A percentile compares a stretch with the other conserved stretches of the same genome.
Evolutionary conservation across 805 yeast genomes (phyloP).

Genomic region (Wickerhamia fluorescens): DNA sequence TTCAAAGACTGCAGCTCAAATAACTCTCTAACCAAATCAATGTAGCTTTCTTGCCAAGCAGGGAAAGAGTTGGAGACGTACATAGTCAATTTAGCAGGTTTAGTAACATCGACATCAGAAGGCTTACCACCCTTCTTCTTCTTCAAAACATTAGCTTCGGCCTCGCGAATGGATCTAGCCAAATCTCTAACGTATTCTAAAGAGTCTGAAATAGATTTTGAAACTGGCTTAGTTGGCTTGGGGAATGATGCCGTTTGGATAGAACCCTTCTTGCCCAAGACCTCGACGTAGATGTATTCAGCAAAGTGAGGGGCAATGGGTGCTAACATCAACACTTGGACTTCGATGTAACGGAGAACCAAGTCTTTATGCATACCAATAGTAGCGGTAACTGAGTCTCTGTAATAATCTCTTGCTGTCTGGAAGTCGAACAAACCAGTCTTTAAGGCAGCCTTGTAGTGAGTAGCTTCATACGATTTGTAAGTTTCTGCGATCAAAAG

Average conservation of each 20-base stretch:
- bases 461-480: constrained; percentile 62
- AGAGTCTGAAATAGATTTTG: constrained; percentile 55
- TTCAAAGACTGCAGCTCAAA: constrained; percentile 58
- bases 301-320: constrained; percentile 97
- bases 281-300: constrained; percentile 82
- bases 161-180: constrained; percentile 82
- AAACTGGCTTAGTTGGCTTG: constrained; percentile 58
- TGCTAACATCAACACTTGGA: constrained; percentile 75
- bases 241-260: constrained; percentile 81
- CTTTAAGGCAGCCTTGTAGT: constrained; percentile 85
- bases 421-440: constrained; percentile 91
- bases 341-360: constrained; percentile 73
- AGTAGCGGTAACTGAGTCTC: constrained; percentile 59
- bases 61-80: constrained; percentile 75
- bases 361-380: constrained; percentile 78
- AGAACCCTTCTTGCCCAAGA: constrained; percentile 57
- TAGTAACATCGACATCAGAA: constrained; percentile 63
- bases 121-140: constrained; percentile 76
- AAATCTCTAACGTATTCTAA: constrained; percentile 73
- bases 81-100: constrained; percentile 67
- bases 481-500: constrained; percentile 66
- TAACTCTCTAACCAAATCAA: constrained; percentile 65
- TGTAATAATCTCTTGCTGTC: constrained; percentile 90
- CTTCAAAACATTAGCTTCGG: constrained; percentile 80
- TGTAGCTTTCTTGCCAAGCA: constrained; percentile 57